phyloP scores from a whole-genome alignment of 345 rosid genomes.

The Eucalyptus caleyi region DNA sequence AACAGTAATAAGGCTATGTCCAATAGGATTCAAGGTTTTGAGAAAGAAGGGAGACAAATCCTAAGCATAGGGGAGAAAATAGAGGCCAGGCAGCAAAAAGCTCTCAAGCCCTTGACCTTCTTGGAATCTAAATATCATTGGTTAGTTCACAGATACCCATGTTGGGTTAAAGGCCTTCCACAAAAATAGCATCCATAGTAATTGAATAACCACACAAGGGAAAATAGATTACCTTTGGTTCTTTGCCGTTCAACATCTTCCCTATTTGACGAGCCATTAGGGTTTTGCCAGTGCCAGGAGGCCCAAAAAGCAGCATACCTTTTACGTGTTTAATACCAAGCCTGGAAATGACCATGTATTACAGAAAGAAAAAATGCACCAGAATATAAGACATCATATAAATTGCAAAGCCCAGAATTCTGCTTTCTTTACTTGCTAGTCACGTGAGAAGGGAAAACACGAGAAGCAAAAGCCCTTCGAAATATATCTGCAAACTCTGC shows the following conservation, averaged over 20 bases:
- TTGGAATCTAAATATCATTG: neutral
- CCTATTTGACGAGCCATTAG: conserved; percentile 99
- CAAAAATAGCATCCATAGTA: neutral
- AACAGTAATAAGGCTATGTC: neutral
- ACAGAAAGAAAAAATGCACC: neutral
- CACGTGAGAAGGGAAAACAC: conserved; percentile 97
- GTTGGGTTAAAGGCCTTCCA: neutral
- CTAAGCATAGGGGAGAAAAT: neutral
- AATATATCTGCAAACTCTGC: conserved; percentile 99
- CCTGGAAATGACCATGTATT: conserved; percentile 24
- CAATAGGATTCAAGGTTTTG: neutral
- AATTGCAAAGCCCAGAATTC: neutral
- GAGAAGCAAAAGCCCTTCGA: conserved; percentile 98
- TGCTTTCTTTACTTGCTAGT: conserved; percentile 54
- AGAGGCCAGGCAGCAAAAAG: neutral
- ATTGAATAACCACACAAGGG: neutral
- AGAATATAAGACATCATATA: neutral
- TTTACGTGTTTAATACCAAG: conserved; percentile 97
- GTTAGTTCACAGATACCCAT: neutral
- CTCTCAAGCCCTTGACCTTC: neutral
- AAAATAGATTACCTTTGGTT: conserved; percentile 66
- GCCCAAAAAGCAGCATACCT: conserved; percentile 95
- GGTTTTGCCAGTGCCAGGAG: conserved; percentile 99
- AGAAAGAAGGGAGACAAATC: neutral
- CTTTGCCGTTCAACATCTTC: conserved; percentile 94